Evolutionary conservation across 768 basidiomycete species (phyloP).

Genomic region (Porphyrellus cyaneotinctus): DNA sequence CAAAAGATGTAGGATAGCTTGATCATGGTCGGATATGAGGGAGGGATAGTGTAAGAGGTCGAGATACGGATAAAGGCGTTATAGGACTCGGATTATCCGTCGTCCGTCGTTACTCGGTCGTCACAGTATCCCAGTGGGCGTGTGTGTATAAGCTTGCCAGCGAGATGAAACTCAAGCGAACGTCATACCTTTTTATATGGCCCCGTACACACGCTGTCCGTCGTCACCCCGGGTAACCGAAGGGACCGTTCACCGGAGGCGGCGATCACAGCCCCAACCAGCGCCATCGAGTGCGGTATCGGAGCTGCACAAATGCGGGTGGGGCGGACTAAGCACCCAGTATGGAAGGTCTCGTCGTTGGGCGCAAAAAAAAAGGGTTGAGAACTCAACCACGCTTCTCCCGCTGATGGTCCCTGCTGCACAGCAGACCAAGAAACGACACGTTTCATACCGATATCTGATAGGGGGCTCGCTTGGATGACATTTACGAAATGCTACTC

Average conservation of each 20-base stretch:
- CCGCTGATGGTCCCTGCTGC: background rate
- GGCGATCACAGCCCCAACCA: slow-evolving; percentile 7
- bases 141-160: slow-evolving; percentile 8
- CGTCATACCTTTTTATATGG: slow-evolving; percentile 1
- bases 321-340: background rate
- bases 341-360: background rate
- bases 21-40: slow-evolving; percentile 31
- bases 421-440: slow-evolving; percentile 5
- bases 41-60: background rate
- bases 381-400: background rate
- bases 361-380: background rate
- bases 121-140: background rate
- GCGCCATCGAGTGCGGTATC: background rate
- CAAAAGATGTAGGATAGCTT: slow-evolving; percentile 51
- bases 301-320: slow-evolving; percentile 3
- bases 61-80: background rate
- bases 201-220: slow-evolving; percentile 6
- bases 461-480: slow-evolving; percentile 16
- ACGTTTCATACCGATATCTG: background rate
- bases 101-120: background rate
- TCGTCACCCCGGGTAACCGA: slow-evolving; percentile 10
- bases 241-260: slow-evolving; percentile 5
- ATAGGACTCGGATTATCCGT: background rate
- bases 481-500: background rate
- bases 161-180: slow-evolving; percentile 1